Conservation (phyloP, 2,329 filamentous ascomycete species). For the Colletotrichum liaoningense region DNA sequence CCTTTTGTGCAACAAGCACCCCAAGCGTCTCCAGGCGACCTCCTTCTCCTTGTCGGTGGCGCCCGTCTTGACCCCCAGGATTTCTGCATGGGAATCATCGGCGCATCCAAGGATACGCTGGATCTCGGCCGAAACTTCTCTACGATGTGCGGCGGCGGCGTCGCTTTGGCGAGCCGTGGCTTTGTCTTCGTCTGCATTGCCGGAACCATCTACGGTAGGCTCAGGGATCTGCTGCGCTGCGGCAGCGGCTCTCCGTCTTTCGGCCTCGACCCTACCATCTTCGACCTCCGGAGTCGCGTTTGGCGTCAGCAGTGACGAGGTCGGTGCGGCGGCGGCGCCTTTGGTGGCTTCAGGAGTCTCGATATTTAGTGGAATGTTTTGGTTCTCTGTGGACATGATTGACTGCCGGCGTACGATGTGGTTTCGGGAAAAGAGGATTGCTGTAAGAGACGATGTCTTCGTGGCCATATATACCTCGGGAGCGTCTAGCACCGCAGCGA, state of each 20-base stretch:
- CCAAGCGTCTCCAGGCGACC: background rate
- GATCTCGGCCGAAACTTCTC: background rate
- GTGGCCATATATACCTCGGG: background rate
- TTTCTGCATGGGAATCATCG: background rate
- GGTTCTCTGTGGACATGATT: conserved; percentile 2
- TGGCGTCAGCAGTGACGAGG: background rate
- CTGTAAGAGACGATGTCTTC: background rate
- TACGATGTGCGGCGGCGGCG: background rate
- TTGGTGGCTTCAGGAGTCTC: background rate
- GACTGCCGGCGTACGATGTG: background rate
- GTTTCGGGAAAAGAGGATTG: background rate
- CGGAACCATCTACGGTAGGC: background rate
- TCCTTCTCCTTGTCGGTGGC: background rate
- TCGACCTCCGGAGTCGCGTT: background rate
- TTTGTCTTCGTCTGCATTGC: background rate
- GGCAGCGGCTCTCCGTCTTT: background rate
- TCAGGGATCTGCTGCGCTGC: background rate
- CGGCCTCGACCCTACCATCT: background rate
- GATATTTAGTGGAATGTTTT: background rate
- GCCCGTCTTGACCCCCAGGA: background rate
- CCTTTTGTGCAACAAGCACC: background rate
- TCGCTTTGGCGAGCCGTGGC: background rate
- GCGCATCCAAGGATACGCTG: background rate
- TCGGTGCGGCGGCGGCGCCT: background rate
- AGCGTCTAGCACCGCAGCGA: background rate